Evolutionary conservation across 192 early-diverging fungal genomes (phyloP), one percentile per base, ranked within the genome.

Genomic region (Gonapodya prolifera): DNA sequence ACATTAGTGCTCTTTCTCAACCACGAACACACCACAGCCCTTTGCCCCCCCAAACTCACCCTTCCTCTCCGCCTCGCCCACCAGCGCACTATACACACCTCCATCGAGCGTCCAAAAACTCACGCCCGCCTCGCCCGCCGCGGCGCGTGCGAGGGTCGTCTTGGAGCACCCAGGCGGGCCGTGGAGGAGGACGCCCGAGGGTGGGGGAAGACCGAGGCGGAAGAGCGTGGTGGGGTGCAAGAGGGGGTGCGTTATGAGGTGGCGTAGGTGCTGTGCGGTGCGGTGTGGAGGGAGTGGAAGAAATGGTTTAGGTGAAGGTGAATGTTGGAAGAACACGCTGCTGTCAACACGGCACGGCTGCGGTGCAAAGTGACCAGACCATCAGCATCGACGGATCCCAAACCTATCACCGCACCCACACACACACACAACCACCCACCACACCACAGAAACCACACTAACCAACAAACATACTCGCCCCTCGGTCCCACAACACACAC

Each of bases 91-190:
- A 81, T 92, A 96, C 2, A 95, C 35, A 30, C 88, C 86, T 1
- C 93, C 93, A 81, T 91, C 92, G 30, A 77, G 23, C 2, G 23
- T 75, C 13, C 18, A n/a, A 30, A 29, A 78, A 35, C 23, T 78
- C n/a, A 28, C 87, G n/a, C 89, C 88, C 13, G 91, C 90, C 18
- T 89, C 88, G n/a, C 88, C 85, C 0, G 96, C 97, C 30, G 35
- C 70, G 30, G 35, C 77, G 2, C 75, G 35, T 0, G 75, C 77
- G 34, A 99, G 83, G 0, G 96, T 97, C 0, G 98, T 99, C 80
- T 99, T 99, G 84, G 93, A 94, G 82, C 97, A 99, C 8, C 96
- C 98, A 1, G 98, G 96, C 29, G 98, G 98, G 0, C 98, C 98
- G 81, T 96, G 96, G 2, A 99, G 83, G n/a, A 99, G 82, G 0